Percentiles rank a stretch among this genome's conserved stretches.
phyloP scores from a whole-genome alignment of 768 basidiomycete species.

The Myochromella boudieri region DNA sequence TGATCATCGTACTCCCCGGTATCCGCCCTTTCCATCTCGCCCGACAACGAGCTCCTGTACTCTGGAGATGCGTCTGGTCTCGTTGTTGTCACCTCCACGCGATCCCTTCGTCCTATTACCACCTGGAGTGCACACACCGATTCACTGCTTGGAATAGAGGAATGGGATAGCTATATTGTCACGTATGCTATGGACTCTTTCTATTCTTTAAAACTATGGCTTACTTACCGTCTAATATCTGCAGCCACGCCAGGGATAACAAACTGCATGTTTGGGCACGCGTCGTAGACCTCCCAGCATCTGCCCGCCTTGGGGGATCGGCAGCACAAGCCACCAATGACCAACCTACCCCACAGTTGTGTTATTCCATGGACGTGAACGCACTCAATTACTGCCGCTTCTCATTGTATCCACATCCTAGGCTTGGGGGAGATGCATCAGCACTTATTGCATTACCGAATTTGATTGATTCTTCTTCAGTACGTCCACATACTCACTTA shows the following conservation, averaged over 20 bases:
- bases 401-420: conserved; percentile 49
- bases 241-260: conserved; percentile 84
- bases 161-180: conserved; percentile 64
- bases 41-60: conserved; percentile 78
- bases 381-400: conserved; percentile 94
- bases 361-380: conserved; percentile 84
- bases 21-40: conserved; percentile 59
- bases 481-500: conserved; percentile 2
- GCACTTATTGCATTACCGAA: conserved; percentile 84
- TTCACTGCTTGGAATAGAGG: conserved; percentile 75
- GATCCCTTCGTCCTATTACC: conserved; percentile 68
- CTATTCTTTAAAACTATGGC: background rate
- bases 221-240: conserved; percentile 6
- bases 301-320: conserved; percentile 52
- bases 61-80: conserved; percentile 82
- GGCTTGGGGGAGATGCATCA: conserved; percentile 4
- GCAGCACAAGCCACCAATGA: conserved; percentile 44
- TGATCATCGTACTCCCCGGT: conserved; percentile 74
- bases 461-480: conserved; percentile 70
- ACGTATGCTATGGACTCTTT: conserved; percentile 56
- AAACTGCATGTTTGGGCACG: conserved; percentile 76
- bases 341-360: conserved; percentile 48
- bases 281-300: conserved; percentile 41
- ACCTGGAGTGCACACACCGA: conserved; percentile 81
- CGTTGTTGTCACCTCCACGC: conserved; percentile 76